Evolutionary conservation across 2,329 filamentous ascomycete genomes (phyloP).

Genomic region (Bimuria novae-zelandiae): DNA sequence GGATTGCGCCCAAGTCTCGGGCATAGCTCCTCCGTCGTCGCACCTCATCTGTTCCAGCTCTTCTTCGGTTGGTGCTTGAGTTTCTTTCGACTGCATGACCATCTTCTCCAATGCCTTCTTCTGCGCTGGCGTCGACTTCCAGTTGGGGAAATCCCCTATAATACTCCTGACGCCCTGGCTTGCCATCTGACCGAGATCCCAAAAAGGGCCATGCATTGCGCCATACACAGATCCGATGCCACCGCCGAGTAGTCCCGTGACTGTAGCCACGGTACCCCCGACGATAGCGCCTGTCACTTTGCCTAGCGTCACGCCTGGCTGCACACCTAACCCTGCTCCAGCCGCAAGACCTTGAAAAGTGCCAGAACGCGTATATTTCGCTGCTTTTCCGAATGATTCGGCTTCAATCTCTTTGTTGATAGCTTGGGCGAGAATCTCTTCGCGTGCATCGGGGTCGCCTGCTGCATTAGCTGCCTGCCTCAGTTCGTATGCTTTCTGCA

Average conservation of each 20-base stretch:
- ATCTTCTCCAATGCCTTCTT: constrained; percentile 45
- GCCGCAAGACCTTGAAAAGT: constrained; percentile 48
- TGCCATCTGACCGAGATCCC: constrained; percentile 44
- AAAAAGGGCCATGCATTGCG: constrained; percentile 42
- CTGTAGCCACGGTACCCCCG: constrained; percentile 37
- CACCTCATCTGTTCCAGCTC: constrained; percentile 43
- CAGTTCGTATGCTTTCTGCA: constrained; percentile 47
- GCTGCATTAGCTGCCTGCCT: constrained; percentile 47
- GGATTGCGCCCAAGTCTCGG: constrained; percentile 39
- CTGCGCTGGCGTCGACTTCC: constrained; percentile 40
- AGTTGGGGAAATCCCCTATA: constrained; percentile 42
- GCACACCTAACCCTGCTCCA: constrained; percentile 45
- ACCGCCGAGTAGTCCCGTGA: constrained; percentile 42
- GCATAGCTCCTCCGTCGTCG: constrained; percentile 39
- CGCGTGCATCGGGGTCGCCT: constrained; percentile 44
- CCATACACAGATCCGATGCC: constrained; percentile 45
- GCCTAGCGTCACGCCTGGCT: constrained; percentile 41
- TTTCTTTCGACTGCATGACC: constrained; percentile 43
- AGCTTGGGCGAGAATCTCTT: constrained; percentile 46
- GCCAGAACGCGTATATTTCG: constrained; percentile 47
- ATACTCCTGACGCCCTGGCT: constrained; percentile 40
- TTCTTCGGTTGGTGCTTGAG: constrained; percentile 36
- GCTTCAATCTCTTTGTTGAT: constrained; percentile 49
- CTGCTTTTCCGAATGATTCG: constrained; percentile 48
- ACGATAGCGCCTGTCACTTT: constrained; percentile 44